Evolutionary conservation across 805 yeast genomes (phyloP), one percentile per base, ranked within the genome.

Genomic region (Saccharomyces eubayanus): DNA sequence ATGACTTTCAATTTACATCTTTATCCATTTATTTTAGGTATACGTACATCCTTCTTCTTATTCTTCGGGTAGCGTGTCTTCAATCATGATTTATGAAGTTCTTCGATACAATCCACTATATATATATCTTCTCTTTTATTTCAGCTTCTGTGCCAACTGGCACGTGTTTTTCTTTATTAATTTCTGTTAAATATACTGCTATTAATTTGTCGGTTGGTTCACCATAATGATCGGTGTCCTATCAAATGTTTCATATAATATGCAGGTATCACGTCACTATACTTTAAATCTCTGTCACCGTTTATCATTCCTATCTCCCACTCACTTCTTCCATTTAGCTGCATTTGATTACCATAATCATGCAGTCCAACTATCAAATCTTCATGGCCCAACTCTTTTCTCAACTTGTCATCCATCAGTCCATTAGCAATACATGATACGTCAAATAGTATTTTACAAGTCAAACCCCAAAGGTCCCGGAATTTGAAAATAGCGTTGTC

Each of bases 381-480:
- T 64, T 85, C 91, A 58, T 85, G 85, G 1, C 57, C 58, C 40
- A 59, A 48, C 27, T 28, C 89, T 47, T 79, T 64, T 28, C 73
- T 66, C 12, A 59, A 47, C 5, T 59, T 63, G 31, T 59, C 62
- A 9, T 55, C 53, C 9, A 80, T 57, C 11, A 49, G n/a, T 6
- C 64, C 66, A 62, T 80, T 79, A 3, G 79, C 72, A 9, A 85
- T 74, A 53, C 75, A 76, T 1, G 89, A 84, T 29, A 87, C 62
- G 64, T 87, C 92, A 61, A 80, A 87, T n/a, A 87, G 64, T 9
- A 87, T 86, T 63, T 85, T 85, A 2, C 91, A 92, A 0, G 94
- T 87, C 40, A 87, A 70, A 0, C 95, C 95, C 95, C 94, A 87
- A 4, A 87, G 83, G 62, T 85, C 87, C 62, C 86, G 81, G 41